A percentile compares a stretch with the other conserved stretches of the same genome.
Conservation (phyloP, 1,284 basidiomycete genomes). For the Cryptococcus sp. region DNA sequence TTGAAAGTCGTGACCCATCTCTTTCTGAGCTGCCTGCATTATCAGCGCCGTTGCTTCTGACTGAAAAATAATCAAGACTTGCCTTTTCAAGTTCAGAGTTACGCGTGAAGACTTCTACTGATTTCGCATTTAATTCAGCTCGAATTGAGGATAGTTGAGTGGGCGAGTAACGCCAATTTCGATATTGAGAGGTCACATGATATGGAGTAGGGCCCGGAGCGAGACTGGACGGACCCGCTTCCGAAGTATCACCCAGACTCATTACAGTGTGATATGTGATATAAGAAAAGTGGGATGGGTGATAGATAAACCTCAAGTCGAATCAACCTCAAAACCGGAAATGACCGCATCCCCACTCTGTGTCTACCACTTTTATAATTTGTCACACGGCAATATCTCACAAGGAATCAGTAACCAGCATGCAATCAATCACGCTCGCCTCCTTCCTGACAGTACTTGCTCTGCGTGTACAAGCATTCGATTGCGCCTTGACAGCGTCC, state of each 20-base stretch:
- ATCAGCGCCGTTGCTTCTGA: conserved; percentile 3
- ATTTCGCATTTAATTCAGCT: conserved; percentile 63
- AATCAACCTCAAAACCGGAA: too few species aligned
- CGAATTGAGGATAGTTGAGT: conserved; percentile 61
- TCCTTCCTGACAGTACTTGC: conserved; percentile 1
- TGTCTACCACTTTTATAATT: too few species aligned
- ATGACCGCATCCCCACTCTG: too few species aligned
- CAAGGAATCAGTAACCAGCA: too few species aligned
- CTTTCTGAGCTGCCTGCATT: conserved; percentile 30
- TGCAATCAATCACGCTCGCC: not conserved
- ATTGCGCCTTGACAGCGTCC: conserved; percentile 17
- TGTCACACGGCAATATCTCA: too few species aligned
- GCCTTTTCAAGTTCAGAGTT: conserved; percentile 79
- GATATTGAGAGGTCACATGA: conserved; percentile 78
- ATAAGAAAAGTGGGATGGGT: too few species aligned
- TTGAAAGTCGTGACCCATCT: conserved; percentile 22
- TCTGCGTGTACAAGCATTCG: conserved; percentile 15
- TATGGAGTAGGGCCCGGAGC: conserved; percentile 53
- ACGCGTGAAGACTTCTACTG: conserved; percentile 66
- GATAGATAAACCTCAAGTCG: too few species aligned
- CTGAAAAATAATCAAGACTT: conserved; percentile 31
- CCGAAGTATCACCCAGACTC: not conserved
- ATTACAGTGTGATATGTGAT: too few species aligned
- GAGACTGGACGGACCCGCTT: conserved; percentile 5
- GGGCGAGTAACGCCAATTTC: conserved; percentile 79